A percentile compares a stretch with the other conserved stretches of the same genome.
Conservation (phyloP, 805 yeast species). For the Jamesozyma hellenica region DNA sequence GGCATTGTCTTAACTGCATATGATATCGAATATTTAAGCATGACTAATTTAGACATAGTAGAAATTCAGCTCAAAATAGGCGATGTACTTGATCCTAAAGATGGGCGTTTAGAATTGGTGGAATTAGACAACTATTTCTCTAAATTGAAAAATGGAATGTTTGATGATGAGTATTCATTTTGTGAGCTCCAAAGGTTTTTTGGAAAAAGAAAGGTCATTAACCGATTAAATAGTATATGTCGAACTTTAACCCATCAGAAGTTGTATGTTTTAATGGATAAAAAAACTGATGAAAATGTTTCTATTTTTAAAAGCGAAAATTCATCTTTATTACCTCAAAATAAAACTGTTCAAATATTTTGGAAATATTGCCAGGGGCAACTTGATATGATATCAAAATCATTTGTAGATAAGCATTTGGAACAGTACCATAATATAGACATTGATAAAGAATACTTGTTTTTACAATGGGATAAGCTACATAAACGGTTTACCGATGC, state of each 20-base stretch:
- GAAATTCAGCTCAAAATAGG: too few species aligned
- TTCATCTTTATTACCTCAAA: conserved; percentile 2
- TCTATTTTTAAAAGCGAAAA: background rate
- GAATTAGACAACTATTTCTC: conserved; percentile 1
- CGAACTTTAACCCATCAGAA: conserved; percentile 6
- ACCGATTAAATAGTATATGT: background rate
- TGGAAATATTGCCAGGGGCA: conserved; percentile 6
- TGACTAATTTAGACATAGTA: too few species aligned
- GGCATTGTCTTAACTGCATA: too few species aligned
- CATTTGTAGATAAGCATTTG: conserved; percentile 1
- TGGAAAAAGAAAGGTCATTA: background rate
- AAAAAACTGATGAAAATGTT: background rate
- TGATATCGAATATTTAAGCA: too few species aligned
- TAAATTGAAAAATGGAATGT: background rate
- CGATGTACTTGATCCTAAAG: too few species aligned
- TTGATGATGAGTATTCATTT: background rate
- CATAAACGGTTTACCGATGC: conserved; percentile 1
- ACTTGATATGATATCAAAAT: background rate
- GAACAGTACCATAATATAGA: background rate
- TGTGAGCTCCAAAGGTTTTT: background rate
- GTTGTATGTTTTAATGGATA: conserved; percentile 1
- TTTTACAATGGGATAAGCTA: conserved; percentile 2
- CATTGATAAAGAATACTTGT: too few species aligned
- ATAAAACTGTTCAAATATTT: conserved; percentile 2
- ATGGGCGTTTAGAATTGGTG: background rate